Conservation (phyloP, 2,329 filamentous ascomycete species). For the Trichoderma polysporum region DNA sequence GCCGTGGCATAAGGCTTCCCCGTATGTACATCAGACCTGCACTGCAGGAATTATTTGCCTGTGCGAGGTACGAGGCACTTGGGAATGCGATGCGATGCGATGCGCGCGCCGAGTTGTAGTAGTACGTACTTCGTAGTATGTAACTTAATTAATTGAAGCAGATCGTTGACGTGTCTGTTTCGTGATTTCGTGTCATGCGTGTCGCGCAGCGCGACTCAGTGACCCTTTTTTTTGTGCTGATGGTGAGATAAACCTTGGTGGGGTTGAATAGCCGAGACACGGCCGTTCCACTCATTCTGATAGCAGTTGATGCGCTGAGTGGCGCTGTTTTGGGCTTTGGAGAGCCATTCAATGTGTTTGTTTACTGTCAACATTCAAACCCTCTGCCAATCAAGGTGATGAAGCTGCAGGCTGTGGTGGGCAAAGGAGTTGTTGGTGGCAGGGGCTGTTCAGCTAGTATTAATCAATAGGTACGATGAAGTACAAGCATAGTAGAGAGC, state of each 20-base stretch:
- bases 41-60: slow-evolving; percentile 10
- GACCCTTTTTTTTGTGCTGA: background rate
- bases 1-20: slow-evolving; percentile 6
- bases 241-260: slow-evolving; percentile 7
- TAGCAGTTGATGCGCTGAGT: background rate
- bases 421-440: background rate
- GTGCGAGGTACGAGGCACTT: slow-evolving; percentile 3
- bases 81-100: slow-evolving; percentile 4
- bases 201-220: slow-evolving; percentile 26
- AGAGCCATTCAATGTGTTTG: background rate
- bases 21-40: slow-evolving; percentile 22
- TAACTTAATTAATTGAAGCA: slow-evolving; percentile 33
- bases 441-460: background rate
- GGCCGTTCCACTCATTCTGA: background rate
- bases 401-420: background rate
- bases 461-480: background rate
- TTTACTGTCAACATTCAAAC: slow-evolving; percentile 4
- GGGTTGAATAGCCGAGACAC: background rate
- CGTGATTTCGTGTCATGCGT: slow-evolving; percentile 42
- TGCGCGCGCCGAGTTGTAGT: slow-evolving; percentile 27
- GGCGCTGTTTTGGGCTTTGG: background rate
- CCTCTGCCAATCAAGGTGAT: slow-evolving; percentile 6
- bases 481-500: background rate
- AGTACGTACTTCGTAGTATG: too few relatives aligned
- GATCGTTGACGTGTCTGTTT: slow-evolving; percentile 44